These are phyloP conservation scores for Cercospora canescens DNA, from an alignment of 2,329 filamentous ascomycete species.

Conservation along the genomic window DNA sequence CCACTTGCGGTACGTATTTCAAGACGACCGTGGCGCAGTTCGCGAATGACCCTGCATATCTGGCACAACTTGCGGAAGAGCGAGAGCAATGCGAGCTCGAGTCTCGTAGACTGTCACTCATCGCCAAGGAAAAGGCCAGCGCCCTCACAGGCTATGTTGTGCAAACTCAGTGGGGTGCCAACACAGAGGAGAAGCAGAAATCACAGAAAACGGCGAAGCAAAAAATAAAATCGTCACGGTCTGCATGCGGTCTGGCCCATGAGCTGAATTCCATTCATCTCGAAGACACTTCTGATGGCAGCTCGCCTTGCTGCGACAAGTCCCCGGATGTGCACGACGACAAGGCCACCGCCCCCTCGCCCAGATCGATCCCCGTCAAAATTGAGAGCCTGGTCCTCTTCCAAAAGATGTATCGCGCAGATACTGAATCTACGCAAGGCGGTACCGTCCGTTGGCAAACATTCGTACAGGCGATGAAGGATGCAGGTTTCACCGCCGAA, in stretches of 20 bases:
- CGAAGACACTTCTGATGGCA: background rate
- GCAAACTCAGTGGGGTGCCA: background rate
- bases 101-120: background rate
- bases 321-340: background rate
- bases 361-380: background rate
- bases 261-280: background rate
- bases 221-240: background rate
- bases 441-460: constrained; percentile 9
- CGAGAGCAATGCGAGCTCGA: background rate
- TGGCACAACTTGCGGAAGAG: background rate
- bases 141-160: background rate
- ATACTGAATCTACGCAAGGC: background rate
- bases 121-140: background rate
- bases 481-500: constrained; percentile 1
- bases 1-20: background rate
- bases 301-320: background rate
- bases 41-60: background rate
- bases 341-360: background rate
- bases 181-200: background rate
- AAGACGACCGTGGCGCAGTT: background rate
- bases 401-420: constrained; percentile 2
- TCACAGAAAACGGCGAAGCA: background rate
- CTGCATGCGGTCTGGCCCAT: background rate
- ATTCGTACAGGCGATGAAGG: constrained; percentile 14
- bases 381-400: background rate